Conservation (phyloP, 2,329 filamentous ascomycete genomes). For the Ceratocystis destructans region DNA sequence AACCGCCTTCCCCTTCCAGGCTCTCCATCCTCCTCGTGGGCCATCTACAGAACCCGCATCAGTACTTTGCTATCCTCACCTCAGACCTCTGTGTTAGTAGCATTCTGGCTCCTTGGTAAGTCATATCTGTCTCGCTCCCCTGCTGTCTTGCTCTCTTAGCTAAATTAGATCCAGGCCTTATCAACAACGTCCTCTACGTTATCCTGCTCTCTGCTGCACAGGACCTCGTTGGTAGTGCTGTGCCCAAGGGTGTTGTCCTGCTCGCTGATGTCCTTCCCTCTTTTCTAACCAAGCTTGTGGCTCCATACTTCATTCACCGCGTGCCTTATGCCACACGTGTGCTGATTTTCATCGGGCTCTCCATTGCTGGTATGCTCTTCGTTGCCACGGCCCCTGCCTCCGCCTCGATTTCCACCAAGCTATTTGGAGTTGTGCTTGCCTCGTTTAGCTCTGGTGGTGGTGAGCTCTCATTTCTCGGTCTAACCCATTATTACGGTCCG, state of each 20-base stretch:
- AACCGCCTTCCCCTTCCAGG: slow-evolving; percentile 44
- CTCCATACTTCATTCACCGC: slow-evolving; percentile 84
- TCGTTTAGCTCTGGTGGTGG: slow-evolving; percentile 76
- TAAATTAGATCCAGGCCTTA: slow-evolving; percentile 29
- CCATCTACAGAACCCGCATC: slow-evolving; percentile 55
- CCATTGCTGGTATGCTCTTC: slow-evolving; percentile 74
- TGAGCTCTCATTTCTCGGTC: slow-evolving; percentile 76
- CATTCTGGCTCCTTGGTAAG: slow-evolving; percentile 89
- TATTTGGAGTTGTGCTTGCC: slow-evolving; percentile 71
- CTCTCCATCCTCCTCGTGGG: slow-evolving; percentile 53
- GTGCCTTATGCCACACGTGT: slow-evolving; percentile 70
- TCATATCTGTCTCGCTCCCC: not conserved
- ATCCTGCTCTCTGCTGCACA: slow-evolving; percentile 91
- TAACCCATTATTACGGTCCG: slow-evolving; percentile 87
- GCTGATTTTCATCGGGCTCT: slow-evolving; percentile 58
- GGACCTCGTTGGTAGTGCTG: slow-evolving; percentile 70
- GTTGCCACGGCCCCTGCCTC: slow-evolving; percentile 59
- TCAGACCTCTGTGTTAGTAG: slow-evolving; percentile 56
- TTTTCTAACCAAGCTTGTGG: slow-evolving; percentile 74
- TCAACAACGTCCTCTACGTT: slow-evolving; percentile 97
- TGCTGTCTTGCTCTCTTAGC: slow-evolving; percentile 10
- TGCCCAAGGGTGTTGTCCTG: slow-evolving; percentile 85
- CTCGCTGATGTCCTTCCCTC: slow-evolving; percentile 86
- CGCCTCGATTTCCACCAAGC: slow-evolving; percentile 50
- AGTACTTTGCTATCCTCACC: slow-evolving; percentile 49